Conservation (phyloP, 2,329 filamentous ascomycete genomes). For the Rhynchosporium agropyri region DNA sequence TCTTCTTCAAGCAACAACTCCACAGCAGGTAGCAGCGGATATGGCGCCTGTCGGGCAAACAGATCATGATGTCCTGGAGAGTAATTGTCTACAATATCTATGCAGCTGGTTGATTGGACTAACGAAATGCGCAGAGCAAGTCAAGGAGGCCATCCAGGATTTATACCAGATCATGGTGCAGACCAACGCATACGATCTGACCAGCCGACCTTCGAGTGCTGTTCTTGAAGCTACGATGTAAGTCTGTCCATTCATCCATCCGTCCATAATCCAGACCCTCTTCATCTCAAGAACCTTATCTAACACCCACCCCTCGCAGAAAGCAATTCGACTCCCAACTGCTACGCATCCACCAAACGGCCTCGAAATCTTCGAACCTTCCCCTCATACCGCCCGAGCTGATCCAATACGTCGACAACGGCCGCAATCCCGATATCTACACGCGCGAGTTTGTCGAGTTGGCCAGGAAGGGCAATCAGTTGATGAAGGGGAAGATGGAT, state of each 20-base stretch:
- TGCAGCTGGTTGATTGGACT: background rate
- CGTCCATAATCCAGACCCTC: too few species aligned
- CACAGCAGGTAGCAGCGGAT: background rate
- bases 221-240: slow-evolving; percentile 59
- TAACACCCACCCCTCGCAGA: slow-evolving; percentile 43
- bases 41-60: slow-evolving; percentile 45
- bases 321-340: slow-evolving; percentile 47
- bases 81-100: slow-evolving; percentile 34
- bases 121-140: slow-evolving; percentile 49
- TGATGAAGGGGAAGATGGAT: slow-evolving; percentile 64
- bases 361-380: slow-evolving; percentile 46
- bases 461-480: slow-evolving; percentile 66
- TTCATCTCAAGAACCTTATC: background rate
- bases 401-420: slow-evolving; percentile 69
- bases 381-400: slow-evolving; percentile 63
- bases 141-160: slow-evolving; percentile 65
- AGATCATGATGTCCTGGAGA: slow-evolving; percentile 45
- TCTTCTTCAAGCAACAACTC: background rate
- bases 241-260: background rate
- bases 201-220: slow-evolving; percentile 52
- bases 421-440: slow-evolving; percentile 74
- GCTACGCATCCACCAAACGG: slow-evolving; percentile 46
- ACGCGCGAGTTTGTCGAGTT: slow-evolving; percentile 74
- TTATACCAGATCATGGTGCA: slow-evolving; percentile 67
- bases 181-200: slow-evolving; percentile 61